Evolutionary conservation across 1,139 yeast genomes (phyloP), one percentile per base, ranked within the genome.

Genomic region (Nakaseomyces nivariensis): DNA sequence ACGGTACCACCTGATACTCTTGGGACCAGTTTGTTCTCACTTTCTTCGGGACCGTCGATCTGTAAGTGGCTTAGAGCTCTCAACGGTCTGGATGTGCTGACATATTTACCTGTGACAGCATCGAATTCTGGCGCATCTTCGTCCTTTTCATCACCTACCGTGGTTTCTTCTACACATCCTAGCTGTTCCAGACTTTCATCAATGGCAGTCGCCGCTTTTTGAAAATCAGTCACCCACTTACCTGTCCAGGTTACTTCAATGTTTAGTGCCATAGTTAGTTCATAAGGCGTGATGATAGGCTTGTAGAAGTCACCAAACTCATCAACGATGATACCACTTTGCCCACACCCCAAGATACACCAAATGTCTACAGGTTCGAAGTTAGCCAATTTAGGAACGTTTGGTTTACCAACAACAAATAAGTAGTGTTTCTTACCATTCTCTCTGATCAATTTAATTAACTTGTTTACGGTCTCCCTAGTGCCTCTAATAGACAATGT

Each of bases 391-490:
- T 92, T 92, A 40, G 98, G 96, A 4, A 92, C 97, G 62, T 92
- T 92, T n/a, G 97, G 97, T 64, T 94, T 94, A 13, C 99, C 99
- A 6, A 92, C 97, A 5, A 90, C 97, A 70, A 92, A 89, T 60
- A 88, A 76, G 63, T 92, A 92, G 57, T 86, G 92, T 63, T 94
- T 94, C 67, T 92, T 92, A 2, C 89, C 96, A 0, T 94, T 89
- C 4, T 72, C 74, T 48, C 74, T 76, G 51, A 92, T 79, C 67
- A 82, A 77, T 27, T 70, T 62, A 26, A 78, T 76, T 4, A 89
- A 77, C 36, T 75, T 74, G 53, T 81, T 78, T 46, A 90, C 73
- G 33, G 89, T 71, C 9, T 67, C 72, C 50, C 79, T 79, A 22
- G 95, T 85, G 59, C 86, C 82, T 40, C 81, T 71, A 45, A 90